phyloP scores from a whole-genome alignment of 2,329 filamentous ascomycete genomes.

The Aureobasidium subglaciale region DNA sequence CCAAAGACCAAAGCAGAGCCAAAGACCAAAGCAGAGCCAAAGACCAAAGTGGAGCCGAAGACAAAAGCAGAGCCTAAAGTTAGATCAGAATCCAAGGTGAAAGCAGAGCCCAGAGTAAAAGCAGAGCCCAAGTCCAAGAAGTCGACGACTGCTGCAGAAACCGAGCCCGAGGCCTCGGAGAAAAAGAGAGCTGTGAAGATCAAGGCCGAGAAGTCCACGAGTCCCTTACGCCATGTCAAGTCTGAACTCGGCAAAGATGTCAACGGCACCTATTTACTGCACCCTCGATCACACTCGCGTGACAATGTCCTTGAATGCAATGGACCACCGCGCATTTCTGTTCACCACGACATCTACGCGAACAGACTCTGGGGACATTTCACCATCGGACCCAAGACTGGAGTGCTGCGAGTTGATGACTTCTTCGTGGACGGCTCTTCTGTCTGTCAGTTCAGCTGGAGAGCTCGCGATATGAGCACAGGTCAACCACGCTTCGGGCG shows the following conservation, averaged over 20 bases:
- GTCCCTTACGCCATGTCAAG: too few relatives aligned
- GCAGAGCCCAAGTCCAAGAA: not conserved
- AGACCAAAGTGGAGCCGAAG: conserved; percentile 12
- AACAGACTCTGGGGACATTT: conserved; percentile 43
- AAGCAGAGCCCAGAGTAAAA: too few relatives aligned
- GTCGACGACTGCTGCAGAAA: not conserved
- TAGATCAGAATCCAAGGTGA: too few relatives aligned
- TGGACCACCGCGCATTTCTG: conserved; percentile 16
- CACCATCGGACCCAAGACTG: conserved; percentile 35
- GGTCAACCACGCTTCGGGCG: conserved; percentile 27
- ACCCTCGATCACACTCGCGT: conserved; percentile 18
- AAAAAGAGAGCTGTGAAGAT: not conserved
- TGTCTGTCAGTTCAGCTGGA: conserved; percentile 25
- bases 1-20: not conserved
- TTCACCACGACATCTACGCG: conserved; percentile 19
- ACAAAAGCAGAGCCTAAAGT: not conserved
- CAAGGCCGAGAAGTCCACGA: conserved; percentile 12
- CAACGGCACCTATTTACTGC: conserved; percentile 5
- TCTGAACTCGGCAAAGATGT: not conserved
- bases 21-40: conserved; percentile 16
- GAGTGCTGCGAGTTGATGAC: conserved; percentile 37
- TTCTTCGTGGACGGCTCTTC: conserved; percentile 19
- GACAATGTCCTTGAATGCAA: conserved; percentile 20
- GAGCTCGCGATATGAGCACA: conserved; percentile 25
- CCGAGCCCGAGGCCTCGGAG: not conserved